Base-by-base conservation (phyloP, 495 filamentous ascomycete species). In the Podospora fimiseda region DNA sequence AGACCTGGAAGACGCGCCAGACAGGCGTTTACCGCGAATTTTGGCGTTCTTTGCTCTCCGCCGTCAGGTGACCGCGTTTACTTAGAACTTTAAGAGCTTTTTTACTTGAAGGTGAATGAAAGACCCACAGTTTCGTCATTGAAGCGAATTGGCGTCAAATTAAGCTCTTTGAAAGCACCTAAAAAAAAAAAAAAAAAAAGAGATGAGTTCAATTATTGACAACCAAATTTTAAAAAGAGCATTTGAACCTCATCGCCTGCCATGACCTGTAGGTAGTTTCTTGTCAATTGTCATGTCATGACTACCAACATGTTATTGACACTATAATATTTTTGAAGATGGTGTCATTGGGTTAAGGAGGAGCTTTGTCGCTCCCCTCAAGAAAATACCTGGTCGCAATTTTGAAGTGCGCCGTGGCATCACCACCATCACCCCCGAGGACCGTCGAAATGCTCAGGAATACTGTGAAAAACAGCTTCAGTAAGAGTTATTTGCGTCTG, bases 391-490 rank as follows among this genome's bases (percentile, higher is more conserved):
- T 23, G 24, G 30, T 18, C 50, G 38, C n/a, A 20, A 49, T 14
- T 49, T 37, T 20, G 22, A 58, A n/a, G 22, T 55, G 18, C 48
- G 53, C 20, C 56, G 61, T 24, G 47, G 45, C 27, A 23, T 67
- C 24, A 47, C 56, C 14, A 60, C 19, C 22, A 19, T 30, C 19
- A 16, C 38, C 14, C 73, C 76, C 22, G 60, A 76, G 39, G 67
- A 67, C 4, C 69, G n/a, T n/a, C n/a, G n/a, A n/a, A n/a, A 71
- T 56, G 74, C 74, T n/a, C 65, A 71, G 27, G 65, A 70, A n/a
- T 78, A 76, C 45, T 78, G 74, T 56, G 40, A 68, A 37, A 66
- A 72, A 52, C 74, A 78, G 55, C 61, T 78, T 53, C 70, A 62
- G 74, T 78, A 63, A 23, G 53, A 41, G n/a, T 19, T 6, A 24